phyloP scores from a whole-genome alignment of 148 eudicot genomes.

The Vaccinium macrocarpon region DNA sequence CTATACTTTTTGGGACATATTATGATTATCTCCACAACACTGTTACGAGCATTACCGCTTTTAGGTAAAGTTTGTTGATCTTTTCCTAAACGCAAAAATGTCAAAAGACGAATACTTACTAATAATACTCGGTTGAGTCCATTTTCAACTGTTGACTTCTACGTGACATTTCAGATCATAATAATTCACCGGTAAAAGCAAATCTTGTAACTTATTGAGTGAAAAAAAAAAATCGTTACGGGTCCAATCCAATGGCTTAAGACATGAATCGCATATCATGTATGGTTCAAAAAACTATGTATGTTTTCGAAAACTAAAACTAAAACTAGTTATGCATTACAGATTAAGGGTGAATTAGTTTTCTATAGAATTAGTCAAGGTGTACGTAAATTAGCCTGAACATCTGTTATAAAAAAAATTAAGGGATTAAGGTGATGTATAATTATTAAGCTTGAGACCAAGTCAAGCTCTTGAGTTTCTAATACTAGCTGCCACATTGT shows the following conservation, averaged over 20 bases:
- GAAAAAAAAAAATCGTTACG: neutral
- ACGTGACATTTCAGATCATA: neutral
- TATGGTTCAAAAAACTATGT: neutral
- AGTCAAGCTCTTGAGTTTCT: constrained; percentile 17
- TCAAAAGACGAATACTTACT: neutral
- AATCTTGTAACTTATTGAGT: neutral
- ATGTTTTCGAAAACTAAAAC: neutral
- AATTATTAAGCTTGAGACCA: constrained; percentile 22
- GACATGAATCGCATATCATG: neutral
- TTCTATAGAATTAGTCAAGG: too few relatives aligned
- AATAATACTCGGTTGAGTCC: neutral
- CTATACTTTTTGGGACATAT: neutral
- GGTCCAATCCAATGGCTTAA: neutral
- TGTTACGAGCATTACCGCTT: constrained; percentile 2
- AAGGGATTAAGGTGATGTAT: constrained; percentile 23
- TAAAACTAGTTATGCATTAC: constrained; percentile 10
- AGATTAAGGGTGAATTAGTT: too few relatives aligned
- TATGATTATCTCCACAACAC: neutral
- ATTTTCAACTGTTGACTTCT: neutral
- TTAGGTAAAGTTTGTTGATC: constrained; percentile 12
- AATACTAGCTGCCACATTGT: constrained; percentile 17
- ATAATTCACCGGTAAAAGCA: neutral
- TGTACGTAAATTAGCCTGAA: neutral
- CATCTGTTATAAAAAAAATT: neutral
- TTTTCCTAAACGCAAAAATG: neutral